Percentiles rank a stretch among this genome's conserved stretches.
Evolutionary conservation across 441 rosid species (phyloP).

Genomic region (Eruca vesicaria): DNA sequence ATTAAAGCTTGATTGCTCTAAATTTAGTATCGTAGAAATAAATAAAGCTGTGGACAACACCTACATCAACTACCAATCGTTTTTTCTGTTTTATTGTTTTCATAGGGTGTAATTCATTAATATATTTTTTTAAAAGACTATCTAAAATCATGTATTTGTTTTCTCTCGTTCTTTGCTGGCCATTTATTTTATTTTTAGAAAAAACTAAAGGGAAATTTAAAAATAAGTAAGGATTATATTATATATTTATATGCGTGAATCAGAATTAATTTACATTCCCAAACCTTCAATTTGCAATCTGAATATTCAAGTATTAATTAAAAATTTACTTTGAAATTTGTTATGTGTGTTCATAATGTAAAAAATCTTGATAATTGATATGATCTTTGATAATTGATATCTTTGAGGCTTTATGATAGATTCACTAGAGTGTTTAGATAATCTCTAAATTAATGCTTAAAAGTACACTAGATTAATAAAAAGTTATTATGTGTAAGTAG

Average conservation of each 20-base stretch:
- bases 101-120: neutral
- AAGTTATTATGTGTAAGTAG: neutral
- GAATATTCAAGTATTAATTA: constrained; percentile 4
- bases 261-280: neutral
- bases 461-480: neutral
- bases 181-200: neutral
- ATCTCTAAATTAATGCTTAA: neutral
- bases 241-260: neutral
- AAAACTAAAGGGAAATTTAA: neutral
- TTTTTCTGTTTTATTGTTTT: too few species aligned
- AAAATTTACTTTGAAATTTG: neutral
- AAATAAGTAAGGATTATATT: neutral
- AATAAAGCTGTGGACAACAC: too few species aligned
- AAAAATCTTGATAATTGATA: neutral
- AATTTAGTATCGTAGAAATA: too few species aligned
- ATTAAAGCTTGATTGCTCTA: too few species aligned
- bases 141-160: neutral
- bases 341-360: neutral
- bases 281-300: neutral
- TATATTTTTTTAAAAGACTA: neutral
- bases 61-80: too few species aligned
- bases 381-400: neutral
- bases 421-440: neutral
- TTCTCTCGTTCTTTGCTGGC: neutral
- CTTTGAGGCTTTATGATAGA: neutral